Evolutionary conservation across 768 basidiomycete species (phyloP), one percentile per base, ranked within the genome.

Genomic region (Rhodotorula diobovata): DNA sequence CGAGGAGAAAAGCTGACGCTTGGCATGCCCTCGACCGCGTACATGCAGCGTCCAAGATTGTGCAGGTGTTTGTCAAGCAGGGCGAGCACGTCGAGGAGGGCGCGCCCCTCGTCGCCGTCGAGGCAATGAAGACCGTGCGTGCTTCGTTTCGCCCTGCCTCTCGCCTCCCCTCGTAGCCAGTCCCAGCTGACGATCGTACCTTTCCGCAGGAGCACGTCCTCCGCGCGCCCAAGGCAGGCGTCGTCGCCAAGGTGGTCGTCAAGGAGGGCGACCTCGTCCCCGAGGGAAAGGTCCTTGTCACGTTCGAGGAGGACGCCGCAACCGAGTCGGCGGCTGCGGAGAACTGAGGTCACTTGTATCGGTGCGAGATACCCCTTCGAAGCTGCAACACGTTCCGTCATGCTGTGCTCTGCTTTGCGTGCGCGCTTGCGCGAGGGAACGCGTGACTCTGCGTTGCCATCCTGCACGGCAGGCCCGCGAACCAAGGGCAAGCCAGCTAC

Each of bases 191-290:
- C 25, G 48, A 6, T 46, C 45, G 45, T 23, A 9, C 41, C 25
- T 30, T 18, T 3, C 51, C 34, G 45, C 57, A 73, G 73, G 93
- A 95, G 82, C 94, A 90, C 50, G 89, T 91, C 53, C 80, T 96
- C 73, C 84, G 91, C 64, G 87, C 91, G 23, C 85, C 87, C 69
- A 82, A 82, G 15, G 82, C 85, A 48, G 93, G 92, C 9, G 82
- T 87, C 11, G 88, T 95, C 15, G 87, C 83, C 76, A 82, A 85
- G 56, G 85, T 95, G 23, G 86, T 86, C 23, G 93, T 90, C 78
- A 85, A 82, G 80, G 89, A 89, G 77, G 93, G 93, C 6, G 90
- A 93, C 80, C 91, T 93, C 87, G 92, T 95, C 0, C 89, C 90
- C 74, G 92, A 95, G 78, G 91, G 91, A 10, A 83, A 83, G 79